Base-by-base conservation (phyloP, 129 eudicot species). In the Centrapalus pauciflorus region DNA sequence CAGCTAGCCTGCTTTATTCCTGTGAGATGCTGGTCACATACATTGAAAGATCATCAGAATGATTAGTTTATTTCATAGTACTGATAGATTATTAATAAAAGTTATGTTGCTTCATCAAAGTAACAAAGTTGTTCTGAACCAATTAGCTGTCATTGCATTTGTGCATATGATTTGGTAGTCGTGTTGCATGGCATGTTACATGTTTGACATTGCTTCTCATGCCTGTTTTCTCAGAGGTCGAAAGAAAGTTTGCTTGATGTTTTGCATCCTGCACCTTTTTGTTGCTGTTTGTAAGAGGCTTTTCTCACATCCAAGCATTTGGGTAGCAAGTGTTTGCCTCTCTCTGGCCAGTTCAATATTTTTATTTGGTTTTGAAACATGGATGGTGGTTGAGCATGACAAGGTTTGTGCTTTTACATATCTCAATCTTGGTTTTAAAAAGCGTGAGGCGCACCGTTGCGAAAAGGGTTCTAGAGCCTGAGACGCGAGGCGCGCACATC, bases 301-400 rank as follows among this genome's bases (percentile, higher is more conserved):
- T 66, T 20, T 71, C 54, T 67, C 86, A 45, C 76, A 83, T 72
- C 86, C 98, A 21, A 71, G 77, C 38, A 40, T 89, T 59, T 89
- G 89, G 93, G 41, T 93, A 46, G 80, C 95, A 38, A 86, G 95
- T 74, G 30, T 82, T 52, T 84, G 78, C 61, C 84, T 89, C 33
- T 79, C 95, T 60, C 66, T 93, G 37, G 81, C 99, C 45, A 82
- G 77, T 70, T 77, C 96, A 1, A 78, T 82, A 27, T 93, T 69
- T 64, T 84, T 78, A 30, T 89, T 86, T 81, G 81, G 90, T 73
- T 93, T 93, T 35, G 99, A 93, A 81, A 77, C 99, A 43, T 93
- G 93, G 90, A 79, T 93, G 92, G 96, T 93, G 30, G 77, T 82
- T 76, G 96, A 86, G 67, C 96, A 93, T 71, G 93, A 89, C 52